A percentile compares a stretch with the other conserved stretches of the same genome.
Conservation (phyloP, 2,329 filamentous ascomycete genomes). For the Sporothrix humicola region DNA sequence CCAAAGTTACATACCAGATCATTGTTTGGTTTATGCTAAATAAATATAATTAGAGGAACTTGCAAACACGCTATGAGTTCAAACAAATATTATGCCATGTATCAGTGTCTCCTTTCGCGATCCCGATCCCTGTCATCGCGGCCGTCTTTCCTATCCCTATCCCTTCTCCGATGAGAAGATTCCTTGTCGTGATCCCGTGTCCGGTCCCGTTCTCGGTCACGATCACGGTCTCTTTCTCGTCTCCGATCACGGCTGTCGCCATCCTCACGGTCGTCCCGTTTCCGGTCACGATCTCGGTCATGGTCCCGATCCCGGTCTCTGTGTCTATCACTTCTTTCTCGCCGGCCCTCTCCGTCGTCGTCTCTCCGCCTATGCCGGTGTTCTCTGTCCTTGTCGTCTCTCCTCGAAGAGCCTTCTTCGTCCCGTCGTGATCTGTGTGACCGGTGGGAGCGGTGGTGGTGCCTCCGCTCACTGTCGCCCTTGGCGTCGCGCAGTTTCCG, state of each 20-base stretch:
- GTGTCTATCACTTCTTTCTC: conserved; percentile 26
- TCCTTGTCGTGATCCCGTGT: conserved; percentile 19
- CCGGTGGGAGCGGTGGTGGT: conserved; percentile 55
- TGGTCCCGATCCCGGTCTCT: conserved; percentile 36
- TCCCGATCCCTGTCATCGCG: conserved; percentile 2
- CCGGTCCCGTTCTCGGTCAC: conserved; percentile 23
- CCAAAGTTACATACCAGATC: too few relatives aligned
- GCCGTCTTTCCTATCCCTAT: conserved; percentile 23
- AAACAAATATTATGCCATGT: not conserved
- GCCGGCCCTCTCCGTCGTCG: not conserved
- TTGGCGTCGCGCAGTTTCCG: conserved; percentile 60
- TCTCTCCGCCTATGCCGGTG: conserved; percentile 41
- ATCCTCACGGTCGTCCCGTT: conserved; percentile 38
- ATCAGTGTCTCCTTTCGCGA: conserved; percentile 5
- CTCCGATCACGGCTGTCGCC: conserved; percentile 37
- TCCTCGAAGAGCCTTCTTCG: conserved; percentile 31
- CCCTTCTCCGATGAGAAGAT: conserved; percentile 33
- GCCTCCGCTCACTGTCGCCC: conserved; percentile 48
- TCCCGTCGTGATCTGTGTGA: conserved; percentile 46
- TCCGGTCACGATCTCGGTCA: conserved; percentile 39
- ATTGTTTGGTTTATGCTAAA: not conserved
- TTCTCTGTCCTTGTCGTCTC: conserved; percentile 40
- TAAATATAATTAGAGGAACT: not conserved
- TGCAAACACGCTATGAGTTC: not conserved
- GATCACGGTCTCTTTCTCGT: conserved; percentile 37